These are phyloP conservation scores for Cutaneotrichosporon sp. DNA, from an alignment of 1,284 basidiomycete genomes.

Conservation along the genomic window DNA sequence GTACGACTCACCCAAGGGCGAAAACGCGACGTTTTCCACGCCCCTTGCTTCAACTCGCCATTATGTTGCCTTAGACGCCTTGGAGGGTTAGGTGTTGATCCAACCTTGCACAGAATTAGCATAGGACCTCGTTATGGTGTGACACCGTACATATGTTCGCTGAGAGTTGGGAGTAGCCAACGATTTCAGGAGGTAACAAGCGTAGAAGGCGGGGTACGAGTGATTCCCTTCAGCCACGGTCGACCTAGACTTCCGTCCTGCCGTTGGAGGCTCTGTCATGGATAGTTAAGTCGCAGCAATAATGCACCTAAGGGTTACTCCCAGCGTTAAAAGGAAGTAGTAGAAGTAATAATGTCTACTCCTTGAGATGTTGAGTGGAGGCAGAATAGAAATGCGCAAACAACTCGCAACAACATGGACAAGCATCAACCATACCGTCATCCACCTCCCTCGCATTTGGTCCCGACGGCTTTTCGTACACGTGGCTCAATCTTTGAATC, in stretches of 20 bases:
- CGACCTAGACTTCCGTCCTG: conserved; percentile 30
- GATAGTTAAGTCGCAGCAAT: neutral
- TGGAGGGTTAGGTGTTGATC: conserved; percentile 75
- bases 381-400: too few species aligned
- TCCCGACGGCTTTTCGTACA: too few species aligned
- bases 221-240: conserved; percentile 54
- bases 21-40: conserved; percentile 63
- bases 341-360: too few species aligned
- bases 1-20: conserved; percentile 67
- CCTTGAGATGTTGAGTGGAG: too few species aligned
- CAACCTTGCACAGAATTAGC: conserved; percentile 56
- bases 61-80: conserved; percentile 79
- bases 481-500: too few species aligned
- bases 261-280: too few species aligned
- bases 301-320: too few species aligned
- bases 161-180: conserved; percentile 56
- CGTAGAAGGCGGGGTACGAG: conserved; percentile 71
- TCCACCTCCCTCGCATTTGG: too few species aligned
- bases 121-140: neutral
- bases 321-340: too few species aligned
- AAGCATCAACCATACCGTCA: too few species aligned
- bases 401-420: too few species aligned
- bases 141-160: conserved; percentile 53
- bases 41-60: conserved; percentile 70
- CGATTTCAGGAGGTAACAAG: conserved; percentile 79